Percentiles rank a stretch among this genome's conserved stretches.
Evolutionary conservation across 1,139 yeast genomes (phyloP).

Genomic region (Pneumocystis oryctolagi): DNA sequence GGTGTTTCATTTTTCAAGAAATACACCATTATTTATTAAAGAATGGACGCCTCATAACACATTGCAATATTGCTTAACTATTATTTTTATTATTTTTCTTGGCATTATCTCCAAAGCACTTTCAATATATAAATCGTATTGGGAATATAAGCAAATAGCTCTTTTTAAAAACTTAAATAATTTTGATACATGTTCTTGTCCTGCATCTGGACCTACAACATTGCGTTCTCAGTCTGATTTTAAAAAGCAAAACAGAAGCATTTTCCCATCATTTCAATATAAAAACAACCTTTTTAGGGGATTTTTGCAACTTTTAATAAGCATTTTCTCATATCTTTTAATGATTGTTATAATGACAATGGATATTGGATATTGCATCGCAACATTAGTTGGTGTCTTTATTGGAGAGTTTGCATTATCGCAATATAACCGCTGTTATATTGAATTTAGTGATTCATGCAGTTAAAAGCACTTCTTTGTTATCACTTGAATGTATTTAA

Average conservation of each 20-base stretch:
- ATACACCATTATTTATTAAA: not conserved
- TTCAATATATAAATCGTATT: not conserved
- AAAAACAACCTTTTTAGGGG: not conserved
- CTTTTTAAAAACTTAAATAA: not conserved
- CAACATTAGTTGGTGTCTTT: slow-evolving; percentile 19
- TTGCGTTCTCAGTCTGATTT: not conserved
- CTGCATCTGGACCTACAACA: not conserved
- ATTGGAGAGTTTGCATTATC: slow-evolving; percentile 20
- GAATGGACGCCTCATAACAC: not conserved
- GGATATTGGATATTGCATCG: slow-evolving; percentile 20
- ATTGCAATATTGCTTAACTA: not conserved
- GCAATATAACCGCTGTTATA: slow-evolving; percentile 12
- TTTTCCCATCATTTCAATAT: not conserved
- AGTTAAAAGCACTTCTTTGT: not conserved
- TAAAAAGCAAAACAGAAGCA: not conserved
- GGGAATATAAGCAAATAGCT: not conserved
- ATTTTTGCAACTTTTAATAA: not conserved
- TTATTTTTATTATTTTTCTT: not conserved
- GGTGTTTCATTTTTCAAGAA: not conserved
- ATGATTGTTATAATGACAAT: slow-evolving; percentile 22
- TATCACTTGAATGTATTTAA: slow-evolving; percentile 1
- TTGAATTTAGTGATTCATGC: not conserved
- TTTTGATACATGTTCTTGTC: not conserved
- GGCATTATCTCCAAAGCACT: not conserved
- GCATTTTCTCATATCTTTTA: not conserved